Base-by-base conservation (phyloP, 2,329 filamentous ascomycete species). In the Fusarium sarcochroum region DNA sequence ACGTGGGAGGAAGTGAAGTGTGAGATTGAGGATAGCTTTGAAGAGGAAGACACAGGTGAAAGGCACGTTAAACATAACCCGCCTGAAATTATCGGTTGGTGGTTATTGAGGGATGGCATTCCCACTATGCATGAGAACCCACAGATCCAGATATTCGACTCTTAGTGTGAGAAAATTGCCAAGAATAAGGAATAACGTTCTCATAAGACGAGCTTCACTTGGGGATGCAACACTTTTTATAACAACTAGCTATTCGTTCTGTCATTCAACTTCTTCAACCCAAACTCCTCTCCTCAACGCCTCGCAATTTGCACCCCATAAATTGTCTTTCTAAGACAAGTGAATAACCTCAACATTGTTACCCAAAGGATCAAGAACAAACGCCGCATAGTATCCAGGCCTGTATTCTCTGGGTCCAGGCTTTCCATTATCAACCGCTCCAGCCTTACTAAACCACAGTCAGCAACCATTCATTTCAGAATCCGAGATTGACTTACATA, bases 261-360 rank as follows among this genome's bases (percentile, higher is more conserved):
- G 20, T 27, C 49, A 40, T 41, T 21, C 52, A 45, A 21, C 14
- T 27, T 7, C 41, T 27, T 56, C 48, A 46, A 37, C 41, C 35
- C 25, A 14, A 23, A 40, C 42, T 59, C 49, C 49, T 30, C 27
- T 9, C 27, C 27, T 30, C 27, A 50, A 44, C 23, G n/a, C 45
- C 50, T 9, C 15, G 9, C 32, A 18, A 6, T 20, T n/a, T 18
- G 9, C 13, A 23, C 13, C 21, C 14, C 10, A 20, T 21, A 57
- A 34, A 38, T 41, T 48, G 23, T 48, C 15, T 7, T 25, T 44
- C 20, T 38, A 59, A 35, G 63, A 54, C 47, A 74, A 17, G 42
- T 75, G 69, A 25, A 84, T 77, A 51, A 79, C 80, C 75, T 87
- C 85, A 44, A 86, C 80, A 66, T 87, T 87, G 68, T 87, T 87